Conservation (phyloP, 202 grass and related monocot species). For the Elaeis oleifera region DNA sequence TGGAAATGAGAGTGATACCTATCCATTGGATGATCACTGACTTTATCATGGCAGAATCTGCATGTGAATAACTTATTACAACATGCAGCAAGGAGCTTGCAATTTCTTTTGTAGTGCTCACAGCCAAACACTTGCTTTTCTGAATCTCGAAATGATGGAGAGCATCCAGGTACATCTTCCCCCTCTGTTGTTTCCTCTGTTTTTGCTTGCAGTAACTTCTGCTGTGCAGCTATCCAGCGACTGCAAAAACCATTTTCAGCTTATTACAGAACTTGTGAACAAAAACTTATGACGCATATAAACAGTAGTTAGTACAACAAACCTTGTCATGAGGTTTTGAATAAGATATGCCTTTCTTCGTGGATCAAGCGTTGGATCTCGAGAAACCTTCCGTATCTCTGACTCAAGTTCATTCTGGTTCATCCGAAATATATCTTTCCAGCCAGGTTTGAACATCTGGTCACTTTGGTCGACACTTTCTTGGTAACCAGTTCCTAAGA, state of each 20-base stretch:
- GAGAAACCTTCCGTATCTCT: slow-evolving; percentile 86
- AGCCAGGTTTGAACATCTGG: slow-evolving; percentile 91
- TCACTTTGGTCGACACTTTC: slow-evolving; percentile 55
- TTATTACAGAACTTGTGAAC: background rate
- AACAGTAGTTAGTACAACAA: slow-evolving; percentile 17
- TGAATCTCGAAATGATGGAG: slow-evolving; percentile 56
- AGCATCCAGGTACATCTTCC: slow-evolving; percentile 39
- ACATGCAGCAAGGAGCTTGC: slow-evolving; percentile 78
- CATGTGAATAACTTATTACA: slow-evolving; percentile 93
- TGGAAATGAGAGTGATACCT: slow-evolving; percentile 39
- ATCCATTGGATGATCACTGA: slow-evolving; percentile 92
- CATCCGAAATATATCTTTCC: slow-evolving; percentile 98
- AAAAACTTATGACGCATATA: background rate
- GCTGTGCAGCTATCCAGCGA: slow-evolving; percentile 95
- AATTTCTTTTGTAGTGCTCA: slow-evolving; percentile 97
- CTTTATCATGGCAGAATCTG: slow-evolving; percentile 95
- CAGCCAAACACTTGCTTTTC: slow-evolving; percentile 77
- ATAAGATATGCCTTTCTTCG: slow-evolving; percentile 91
- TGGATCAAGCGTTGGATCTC: slow-evolving; percentile 81
- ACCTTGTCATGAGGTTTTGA: slow-evolving; percentile 99
- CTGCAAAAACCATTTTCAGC: slow-evolving; percentile 31
- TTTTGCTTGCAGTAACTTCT: slow-evolving; percentile 49
- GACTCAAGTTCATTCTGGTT: slow-evolving; percentile 88
- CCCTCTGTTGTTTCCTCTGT: slow-evolving; percentile 24
- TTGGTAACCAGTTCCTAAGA: slow-evolving; percentile 44